A percentile compares a stretch with the other conserved stretches of the same genome.
These are phyloP conservation scores for Diaporthe sp. DNA, from an alignment of 2,329 filamentous ascomycete species.

Conservation along the genomic window DNA sequence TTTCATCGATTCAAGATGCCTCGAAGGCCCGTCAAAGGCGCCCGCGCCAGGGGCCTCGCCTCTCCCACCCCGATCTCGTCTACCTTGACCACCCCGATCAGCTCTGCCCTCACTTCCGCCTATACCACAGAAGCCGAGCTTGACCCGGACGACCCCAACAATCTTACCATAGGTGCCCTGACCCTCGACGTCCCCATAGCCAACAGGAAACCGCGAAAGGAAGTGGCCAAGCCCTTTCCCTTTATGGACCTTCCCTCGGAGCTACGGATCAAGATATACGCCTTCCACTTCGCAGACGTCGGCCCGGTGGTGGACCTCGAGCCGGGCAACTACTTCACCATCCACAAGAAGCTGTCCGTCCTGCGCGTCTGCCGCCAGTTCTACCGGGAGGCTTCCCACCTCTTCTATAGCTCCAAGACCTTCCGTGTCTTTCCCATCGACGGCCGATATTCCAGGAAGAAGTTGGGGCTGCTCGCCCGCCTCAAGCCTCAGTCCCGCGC, in stretches of 20 bases:
- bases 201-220: slow-evolving; percentile 43
- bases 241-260: slow-evolving; percentile 80
- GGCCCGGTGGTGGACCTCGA: slow-evolving; percentile 75
- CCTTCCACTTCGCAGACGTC: slow-evolving; percentile 69
- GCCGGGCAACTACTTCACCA: slow-evolving; percentile 73
- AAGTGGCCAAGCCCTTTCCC: slow-evolving; percentile 65
- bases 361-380: slow-evolving; percentile 73
- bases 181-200: slow-evolving; percentile 55
- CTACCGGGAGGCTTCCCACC: slow-evolving; percentile 73
- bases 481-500: slow-evolving; percentile 72
- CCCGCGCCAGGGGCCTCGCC: slow-evolving; percentile 49
- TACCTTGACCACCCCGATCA: slow-evolving; percentile 52
- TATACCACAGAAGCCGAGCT: slow-evolving; percentile 56
- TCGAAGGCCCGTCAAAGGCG: slow-evolving; percentile 50
- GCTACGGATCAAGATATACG: slow-evolving; percentile 78
- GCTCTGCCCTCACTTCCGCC: slow-evolving; percentile 55
- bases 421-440: slow-evolving; percentile 78
- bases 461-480: slow-evolving; percentile 78
- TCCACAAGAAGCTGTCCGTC: slow-evolving; percentile 72
- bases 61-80: slow-evolving; percentile 52
- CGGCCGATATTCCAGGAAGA: slow-evolving; percentile 79
- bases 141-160: slow-evolving; percentile 57
- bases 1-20: slow-evolving; percentile 37
- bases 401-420: slow-evolving; percentile 74
- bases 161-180: slow-evolving; percentile 59